A percentile compares a stretch with the other conserved stretches of the same genome.
Conservation (phyloP, 306 rosid genomes). For the Vigna radiata region DNA sequence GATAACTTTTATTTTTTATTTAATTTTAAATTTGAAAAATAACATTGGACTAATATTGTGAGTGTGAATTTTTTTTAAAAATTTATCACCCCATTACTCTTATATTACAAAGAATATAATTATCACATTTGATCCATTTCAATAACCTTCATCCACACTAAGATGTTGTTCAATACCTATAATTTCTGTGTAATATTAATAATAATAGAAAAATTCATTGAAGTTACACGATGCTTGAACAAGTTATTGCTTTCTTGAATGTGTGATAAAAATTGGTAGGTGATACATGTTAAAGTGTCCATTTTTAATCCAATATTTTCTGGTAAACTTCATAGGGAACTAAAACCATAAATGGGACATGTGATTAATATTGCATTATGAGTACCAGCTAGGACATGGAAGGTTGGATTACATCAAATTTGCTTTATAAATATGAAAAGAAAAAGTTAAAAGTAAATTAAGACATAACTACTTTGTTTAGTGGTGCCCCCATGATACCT, state of each 20-base stretch:
- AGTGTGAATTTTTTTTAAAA: no score
- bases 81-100: no score
- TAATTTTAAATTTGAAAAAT: no score
- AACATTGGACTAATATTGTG: no score
- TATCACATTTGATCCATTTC: no score
- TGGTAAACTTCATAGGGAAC: neutral
- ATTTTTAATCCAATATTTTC: neutral
- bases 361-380: slow-evolving; percentile 7
- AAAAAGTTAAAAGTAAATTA: slow-evolving; percentile 34
- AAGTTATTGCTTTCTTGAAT: neutral
- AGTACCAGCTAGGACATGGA: neutral
- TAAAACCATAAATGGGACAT: neutral
- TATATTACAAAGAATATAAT: no score
- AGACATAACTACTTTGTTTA: slow-evolving; percentile 36
- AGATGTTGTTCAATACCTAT: no score
- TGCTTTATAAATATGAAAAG: slow-evolving; percentile 39
- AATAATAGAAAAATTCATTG: neutral
- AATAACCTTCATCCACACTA: no score
- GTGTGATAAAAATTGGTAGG: neutral
- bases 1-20: no score
- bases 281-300: neutral
- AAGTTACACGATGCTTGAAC: neutral
- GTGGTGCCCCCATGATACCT: slow-evolving; percentile 38
- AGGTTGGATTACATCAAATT: slow-evolving; percentile 39
- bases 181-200: neutral